Conservation (phyloP, 2,329 filamentous ascomycete species). For the Catunica adiposa region DNA sequence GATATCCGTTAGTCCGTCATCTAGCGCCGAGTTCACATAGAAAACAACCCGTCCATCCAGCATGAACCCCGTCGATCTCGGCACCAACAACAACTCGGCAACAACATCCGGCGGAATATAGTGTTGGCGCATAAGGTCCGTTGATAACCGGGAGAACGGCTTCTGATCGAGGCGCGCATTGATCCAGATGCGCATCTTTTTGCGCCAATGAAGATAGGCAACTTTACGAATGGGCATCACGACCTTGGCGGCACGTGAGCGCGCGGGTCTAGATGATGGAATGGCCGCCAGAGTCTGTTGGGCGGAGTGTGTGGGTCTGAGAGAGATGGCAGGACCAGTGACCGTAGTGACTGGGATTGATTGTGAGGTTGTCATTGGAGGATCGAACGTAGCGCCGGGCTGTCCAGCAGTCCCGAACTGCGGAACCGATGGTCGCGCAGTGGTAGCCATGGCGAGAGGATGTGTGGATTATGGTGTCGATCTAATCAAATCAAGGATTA, state of each 20-base stretch:
- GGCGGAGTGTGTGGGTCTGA: neutral
- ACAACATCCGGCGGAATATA: slow-evolving; percentile 35
- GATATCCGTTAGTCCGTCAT: slow-evolving; percentile 34
- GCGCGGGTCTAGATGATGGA: neutral
- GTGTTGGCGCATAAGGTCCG: slow-evolving; percentile 22
- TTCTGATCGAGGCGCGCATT: slow-evolving; percentile 1
- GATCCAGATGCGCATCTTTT: slow-evolving; percentile 3
- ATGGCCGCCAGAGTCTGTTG: neutral
- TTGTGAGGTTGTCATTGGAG: neutral
- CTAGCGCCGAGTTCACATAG: slow-evolving; percentile 41
- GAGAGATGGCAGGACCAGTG: neutral
- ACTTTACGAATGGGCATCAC: slow-evolving; percentile 10
- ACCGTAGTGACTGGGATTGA: too few species aligned
- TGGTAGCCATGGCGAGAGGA: neutral
- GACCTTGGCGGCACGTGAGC: neutral
- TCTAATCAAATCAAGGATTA: neutral
- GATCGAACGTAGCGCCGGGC: neutral
- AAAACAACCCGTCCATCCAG: slow-evolving; percentile 42
- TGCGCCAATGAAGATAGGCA: slow-evolving; percentile 9
- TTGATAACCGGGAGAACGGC: neutral
- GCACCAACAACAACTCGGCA: slow-evolving; percentile 42
- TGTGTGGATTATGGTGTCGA: neutral
- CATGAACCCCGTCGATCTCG: slow-evolving; percentile 31
- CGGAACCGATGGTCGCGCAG: neutral
- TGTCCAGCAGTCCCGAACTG: neutral